These are phyloP conservation scores for Penicillium atrosanguineum DNA, from an alignment of 495 filamentous ascomycete species.

Conservation along the genomic window DNA sequence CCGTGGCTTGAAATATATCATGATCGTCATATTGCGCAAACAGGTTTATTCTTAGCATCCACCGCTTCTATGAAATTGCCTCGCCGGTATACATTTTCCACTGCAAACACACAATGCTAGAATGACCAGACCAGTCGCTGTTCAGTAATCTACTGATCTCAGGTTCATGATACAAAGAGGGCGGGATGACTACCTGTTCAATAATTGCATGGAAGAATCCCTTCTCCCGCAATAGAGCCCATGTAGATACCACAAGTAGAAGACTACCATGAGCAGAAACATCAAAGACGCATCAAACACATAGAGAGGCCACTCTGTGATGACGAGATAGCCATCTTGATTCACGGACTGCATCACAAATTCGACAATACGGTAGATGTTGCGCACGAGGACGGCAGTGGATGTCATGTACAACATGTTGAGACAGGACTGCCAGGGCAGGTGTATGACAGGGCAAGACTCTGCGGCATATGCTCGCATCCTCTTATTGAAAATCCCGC, in stretches of 20 bases:
- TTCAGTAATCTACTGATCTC: no score
- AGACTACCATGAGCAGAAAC: constrained; percentile 47
- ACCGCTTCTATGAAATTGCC: background rate
- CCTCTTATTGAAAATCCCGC: constrained; percentile 43
- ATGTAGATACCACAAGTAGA: constrained; percentile 25
- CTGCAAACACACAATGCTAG: no score
- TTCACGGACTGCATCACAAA: constrained; percentile 44
- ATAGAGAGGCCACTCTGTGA: constrained; percentile 55
- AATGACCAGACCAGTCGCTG: no score
- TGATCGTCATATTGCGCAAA: background rate
- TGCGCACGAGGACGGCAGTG: constrained; percentile 54
- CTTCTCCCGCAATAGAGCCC: no score
- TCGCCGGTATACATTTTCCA: background rate
- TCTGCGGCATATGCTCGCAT: no score
- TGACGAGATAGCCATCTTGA: constrained; percentile 43
- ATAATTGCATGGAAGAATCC: no score
- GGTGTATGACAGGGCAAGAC: background rate
- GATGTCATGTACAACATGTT: constrained; percentile 11
- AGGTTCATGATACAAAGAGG: no score
- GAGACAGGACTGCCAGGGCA: constrained; percentile 18
- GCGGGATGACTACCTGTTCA: no score
- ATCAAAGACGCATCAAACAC: constrained; percentile 57
- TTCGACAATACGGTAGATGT: constrained; percentile 60
- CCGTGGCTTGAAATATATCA: background rate
- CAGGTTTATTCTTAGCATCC: background rate